Percentiles rank a stretch among this genome's conserved stretches.
Conservation (phyloP, 345 rosid species). For the Erysimum cheiranthoides region DNA sequence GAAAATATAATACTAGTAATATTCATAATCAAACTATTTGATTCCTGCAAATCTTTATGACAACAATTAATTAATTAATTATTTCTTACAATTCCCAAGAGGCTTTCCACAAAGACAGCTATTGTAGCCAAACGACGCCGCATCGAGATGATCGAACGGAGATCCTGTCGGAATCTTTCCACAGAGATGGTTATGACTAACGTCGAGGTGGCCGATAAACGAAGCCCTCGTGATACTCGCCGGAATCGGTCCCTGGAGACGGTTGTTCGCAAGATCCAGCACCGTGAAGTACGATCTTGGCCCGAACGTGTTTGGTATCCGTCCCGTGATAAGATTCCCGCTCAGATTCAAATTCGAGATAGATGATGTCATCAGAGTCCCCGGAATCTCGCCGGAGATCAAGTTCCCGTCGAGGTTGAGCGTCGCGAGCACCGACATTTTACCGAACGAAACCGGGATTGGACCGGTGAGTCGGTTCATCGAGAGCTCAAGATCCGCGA, state of each 20-base stretch:
- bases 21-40: conserved; percentile 3
- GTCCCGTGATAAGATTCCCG: conserved; percentile 57
- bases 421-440: conserved; percentile 78
- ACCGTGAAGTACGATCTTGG: conserved; percentile 72
- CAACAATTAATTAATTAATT: not conserved
- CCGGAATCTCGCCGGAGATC: conserved; percentile 65
- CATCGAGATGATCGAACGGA: conserved; percentile 71
- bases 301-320: conserved; percentile 73
- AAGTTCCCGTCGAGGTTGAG: conserved; percentile 64
- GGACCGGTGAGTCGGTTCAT: conserved; percentile 61
- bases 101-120: conserved; percentile 88
- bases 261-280: conserved; percentile 74
- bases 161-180: conserved; percentile 78
- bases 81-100: conserved; percentile 58
- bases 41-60: conserved; percentile 12
- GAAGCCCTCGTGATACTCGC: conserved; percentile 55
- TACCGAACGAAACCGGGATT: conserved; percentile 59
- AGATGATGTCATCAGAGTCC: conserved; percentile 60
- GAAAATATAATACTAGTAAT: not conserved
- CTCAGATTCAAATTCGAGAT: conserved; percentile 82
- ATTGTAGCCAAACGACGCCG: conserved; percentile 67
- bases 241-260: conserved; percentile 68
- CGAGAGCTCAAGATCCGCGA: conserved; percentile 78
- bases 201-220: conserved; percentile 76
- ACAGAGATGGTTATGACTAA: conserved; percentile 84